Conservation (phyloP, 441 rosid species). For the Erodium texanum region DNA sequence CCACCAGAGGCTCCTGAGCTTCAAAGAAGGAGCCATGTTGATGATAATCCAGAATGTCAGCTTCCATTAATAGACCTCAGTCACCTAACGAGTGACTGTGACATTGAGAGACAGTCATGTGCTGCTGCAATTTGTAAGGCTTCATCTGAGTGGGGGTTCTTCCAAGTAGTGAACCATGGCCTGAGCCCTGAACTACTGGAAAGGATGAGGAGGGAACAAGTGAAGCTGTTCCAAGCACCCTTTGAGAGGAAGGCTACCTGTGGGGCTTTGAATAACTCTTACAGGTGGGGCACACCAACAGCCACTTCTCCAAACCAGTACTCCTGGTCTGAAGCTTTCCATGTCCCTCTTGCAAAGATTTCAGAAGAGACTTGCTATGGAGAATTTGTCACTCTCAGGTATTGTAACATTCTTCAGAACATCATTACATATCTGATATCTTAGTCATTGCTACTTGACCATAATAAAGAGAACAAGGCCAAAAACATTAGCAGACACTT, state of each 20-base stretch:
- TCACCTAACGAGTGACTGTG: conserved; percentile 19
- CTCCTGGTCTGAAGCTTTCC: conserved; percentile 72
- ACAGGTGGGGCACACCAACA: conserved; percentile 51
- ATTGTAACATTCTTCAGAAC: neutral
- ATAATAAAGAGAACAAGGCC: too few species aligned
- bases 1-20: conserved; percentile 5
- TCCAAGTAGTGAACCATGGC: conserved; percentile 61
- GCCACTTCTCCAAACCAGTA: conserved; percentile 41
- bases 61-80: conserved; percentile 53
- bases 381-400: conserved; percentile 40
- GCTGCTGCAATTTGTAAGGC: conserved; percentile 37
- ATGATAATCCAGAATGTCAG: conserved; percentile 25
- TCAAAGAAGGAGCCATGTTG: neutral
- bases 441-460: too few species aligned
- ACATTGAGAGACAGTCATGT: conserved; percentile 24
- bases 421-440: neutral
- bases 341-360: conserved; percentile 44
- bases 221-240: conserved; percentile 33
- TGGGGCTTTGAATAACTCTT: conserved; percentile 40
- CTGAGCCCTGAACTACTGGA: conserved; percentile 29
- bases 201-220: conserved; percentile 45
- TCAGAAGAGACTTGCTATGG: conserved; percentile 38
- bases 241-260: conserved; percentile 33
- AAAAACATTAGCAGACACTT: too few species aligned
- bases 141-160: conserved; percentile 58